Conservation (phyloP, 345 rosid genomes). For the Lumnitzera racemosa region DNA sequence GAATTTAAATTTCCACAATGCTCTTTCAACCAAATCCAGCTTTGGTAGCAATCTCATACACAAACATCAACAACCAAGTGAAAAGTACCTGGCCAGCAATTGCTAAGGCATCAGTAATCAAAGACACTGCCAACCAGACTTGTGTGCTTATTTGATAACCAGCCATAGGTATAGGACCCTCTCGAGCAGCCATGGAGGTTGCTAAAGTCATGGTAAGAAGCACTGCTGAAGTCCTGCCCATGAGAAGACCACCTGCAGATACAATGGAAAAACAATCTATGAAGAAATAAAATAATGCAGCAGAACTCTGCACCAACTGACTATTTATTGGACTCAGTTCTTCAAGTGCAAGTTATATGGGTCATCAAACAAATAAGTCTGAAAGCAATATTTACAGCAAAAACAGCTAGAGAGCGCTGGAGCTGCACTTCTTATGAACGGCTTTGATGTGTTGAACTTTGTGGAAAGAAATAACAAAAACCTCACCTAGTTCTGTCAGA, state of each 20-base stretch:
- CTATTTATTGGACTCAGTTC: background rate
- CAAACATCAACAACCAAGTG: background rate
- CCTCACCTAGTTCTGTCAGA: too few relatives aligned
- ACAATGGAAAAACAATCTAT: slow-evolving; percentile 3
- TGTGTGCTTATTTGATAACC: slow-evolving; percentile 88
- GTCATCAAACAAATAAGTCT: background rate
- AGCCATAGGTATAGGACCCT: slow-evolving; percentile 87
- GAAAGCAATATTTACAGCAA: background rate
- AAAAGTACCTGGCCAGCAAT: slow-evolving; percentile 80
- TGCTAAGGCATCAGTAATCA: slow-evolving; percentile 93
- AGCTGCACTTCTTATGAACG: background rate
- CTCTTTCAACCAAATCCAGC: too few relatives aligned
- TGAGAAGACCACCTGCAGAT: slow-evolving; percentile 77
- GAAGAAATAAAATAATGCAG: background rate
- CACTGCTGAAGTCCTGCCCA: slow-evolving; percentile 79
- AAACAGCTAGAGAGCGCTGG: background rate
- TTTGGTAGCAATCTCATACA: background rate
- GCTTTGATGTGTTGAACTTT: background rate
- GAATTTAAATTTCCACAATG: too few relatives aligned
- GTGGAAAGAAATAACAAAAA: too few relatives aligned
- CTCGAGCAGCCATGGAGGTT: slow-evolving; percentile 83
- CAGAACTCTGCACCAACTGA: background rate
- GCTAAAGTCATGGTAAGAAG: slow-evolving; percentile 72
- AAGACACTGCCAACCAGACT: slow-evolving; percentile 86
- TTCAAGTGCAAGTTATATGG: background rate